Evolutionary conservation across 805 yeast genomes (phyloP).

Genomic region (Allodekkera sacchari): DNA sequence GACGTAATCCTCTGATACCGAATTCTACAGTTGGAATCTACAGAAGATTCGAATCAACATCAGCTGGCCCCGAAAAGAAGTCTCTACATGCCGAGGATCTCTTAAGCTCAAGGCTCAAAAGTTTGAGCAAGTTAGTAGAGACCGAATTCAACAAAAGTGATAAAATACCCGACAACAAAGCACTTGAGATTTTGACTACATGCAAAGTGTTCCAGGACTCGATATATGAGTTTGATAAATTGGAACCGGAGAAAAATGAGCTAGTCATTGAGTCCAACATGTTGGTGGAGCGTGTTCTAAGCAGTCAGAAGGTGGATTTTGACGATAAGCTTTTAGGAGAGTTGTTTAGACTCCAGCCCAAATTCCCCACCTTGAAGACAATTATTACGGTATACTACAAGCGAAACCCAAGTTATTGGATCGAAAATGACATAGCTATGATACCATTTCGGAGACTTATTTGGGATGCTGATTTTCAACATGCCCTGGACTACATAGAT

Average conservation of each 20-base stretch:
- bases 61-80: too few relatives aligned
- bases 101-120: constrained; percentile 6
- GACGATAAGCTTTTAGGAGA: constrained; percentile 12
- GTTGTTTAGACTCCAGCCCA: constrained; percentile 19
- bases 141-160: constrained; percentile 3
- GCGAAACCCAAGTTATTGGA: constrained; percentile 12
- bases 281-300: constrained; percentile 11
- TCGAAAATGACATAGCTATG: constrained; percentile 37
- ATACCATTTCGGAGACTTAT: constrained; percentile 58
- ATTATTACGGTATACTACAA: constrained; percentile 20
- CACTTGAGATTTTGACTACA: constrained; percentile 8
- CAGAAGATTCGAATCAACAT: constrained; percentile 1
- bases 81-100: constrained; percentile 6
- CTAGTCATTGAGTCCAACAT: constrained; percentile 15
- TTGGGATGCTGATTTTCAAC: constrained; percentile 46
- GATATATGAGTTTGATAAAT: constrained; percentile 14
- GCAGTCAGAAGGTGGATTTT: constrained; percentile 12
- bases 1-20: constrained; percentile 1
- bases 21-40: background rate
- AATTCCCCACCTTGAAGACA: constrained; percentile 14
- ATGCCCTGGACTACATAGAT: constrained; percentile 52
- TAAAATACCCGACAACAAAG: background rate
- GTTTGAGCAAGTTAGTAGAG: constrained; percentile 7
- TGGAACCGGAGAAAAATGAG: constrained; percentile 12
- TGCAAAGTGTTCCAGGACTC: constrained; percentile 20